These are phyloP conservation scores for Salvia hispanica DNA, from an alignment of 257 asterid genomes.

Conservation along the genomic window DNA sequence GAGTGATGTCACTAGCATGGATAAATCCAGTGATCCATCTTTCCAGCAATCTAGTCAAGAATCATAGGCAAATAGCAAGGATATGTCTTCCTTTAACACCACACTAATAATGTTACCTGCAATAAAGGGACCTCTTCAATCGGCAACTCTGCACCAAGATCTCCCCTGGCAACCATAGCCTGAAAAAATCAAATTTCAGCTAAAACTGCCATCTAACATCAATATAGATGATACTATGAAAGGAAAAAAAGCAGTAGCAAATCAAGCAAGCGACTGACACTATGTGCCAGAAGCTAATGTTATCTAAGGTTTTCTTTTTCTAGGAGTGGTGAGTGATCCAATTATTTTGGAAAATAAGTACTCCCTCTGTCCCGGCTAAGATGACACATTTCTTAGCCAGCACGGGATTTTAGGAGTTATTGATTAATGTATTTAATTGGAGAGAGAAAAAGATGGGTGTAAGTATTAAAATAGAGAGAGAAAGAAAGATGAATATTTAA, in stretches of 20 bases:
- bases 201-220: slow-evolving; percentile 10
- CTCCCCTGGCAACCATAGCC: slow-evolving; percentile 99
- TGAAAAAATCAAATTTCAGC: slow-evolving; percentile 34
- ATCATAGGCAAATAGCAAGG: background rate
- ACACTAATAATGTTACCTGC: slow-evolving; percentile 58
- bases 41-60: slow-evolving; percentile 1
- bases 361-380: no score
- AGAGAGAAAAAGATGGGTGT: no score
- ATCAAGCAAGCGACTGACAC: slow-evolving; percentile 20
- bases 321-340: background rate
- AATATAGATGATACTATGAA: slow-evolving; percentile 19
- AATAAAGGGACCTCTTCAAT: slow-evolving; percentile 91
- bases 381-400: no score
- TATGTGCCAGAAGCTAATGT: slow-evolving; percentile 6
- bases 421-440: no score
- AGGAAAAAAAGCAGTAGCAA: slow-evolving; percentile 2
- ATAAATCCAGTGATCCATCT: background rate
- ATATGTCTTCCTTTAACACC: background rate
- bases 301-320: slow-evolving; percentile 2
- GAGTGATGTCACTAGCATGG: background rate
- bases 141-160: slow-evolving; percentile 97
- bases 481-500: no score
- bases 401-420: no score
- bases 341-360: slow-evolving; percentile 14
- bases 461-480: no score